These are phyloP conservation scores for Penicillium verhagenii DNA, from an alignment of 495 filamentous ascomycete species.

Conservation along the genomic window DNA sequence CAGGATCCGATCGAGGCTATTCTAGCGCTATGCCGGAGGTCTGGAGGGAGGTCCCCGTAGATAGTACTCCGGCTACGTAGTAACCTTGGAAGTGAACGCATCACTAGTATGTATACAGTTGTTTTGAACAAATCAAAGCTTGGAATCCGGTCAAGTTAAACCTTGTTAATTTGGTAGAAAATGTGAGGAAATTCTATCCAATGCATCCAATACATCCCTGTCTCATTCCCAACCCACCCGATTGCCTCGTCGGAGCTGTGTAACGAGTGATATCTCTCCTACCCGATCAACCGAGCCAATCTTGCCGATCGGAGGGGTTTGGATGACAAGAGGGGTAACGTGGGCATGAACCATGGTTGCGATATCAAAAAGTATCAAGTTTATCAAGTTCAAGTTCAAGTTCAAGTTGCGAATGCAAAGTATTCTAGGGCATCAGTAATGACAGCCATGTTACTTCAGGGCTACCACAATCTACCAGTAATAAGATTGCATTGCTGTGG, in stretches of 20 bases:
- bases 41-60: background rate
- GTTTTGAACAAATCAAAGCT: background rate
- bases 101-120: too few relatives aligned
- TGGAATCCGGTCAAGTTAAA: too few relatives aligned
- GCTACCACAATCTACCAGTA: background rate
- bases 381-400: background rate
- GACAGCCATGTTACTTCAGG: background rate
- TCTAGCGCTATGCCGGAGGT: background rate
- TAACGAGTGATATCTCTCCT: constrained; percentile 10
- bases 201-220: constrained; percentile 18
- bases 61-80: too few relatives aligned
- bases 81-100: too few relatives aligned
- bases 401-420: background rate
- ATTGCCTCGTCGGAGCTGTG: constrained; percentile 16
- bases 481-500: constrained; percentile 5
- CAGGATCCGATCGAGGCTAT: constrained; percentile 17
- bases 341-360: constrained; percentile 22
- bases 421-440: background rate
- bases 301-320: constrained; percentile 20
- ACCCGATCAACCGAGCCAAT: constrained; percentile 11
- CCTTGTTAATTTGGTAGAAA: too few relatives aligned
- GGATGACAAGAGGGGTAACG: constrained; percentile 16
- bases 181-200: constrained; percentile 1
- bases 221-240: constrained; percentile 22
- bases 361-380: background rate